Conservation (phyloP, 768 basidiomycete genomes). For the Suillus tomentosus region DNA sequence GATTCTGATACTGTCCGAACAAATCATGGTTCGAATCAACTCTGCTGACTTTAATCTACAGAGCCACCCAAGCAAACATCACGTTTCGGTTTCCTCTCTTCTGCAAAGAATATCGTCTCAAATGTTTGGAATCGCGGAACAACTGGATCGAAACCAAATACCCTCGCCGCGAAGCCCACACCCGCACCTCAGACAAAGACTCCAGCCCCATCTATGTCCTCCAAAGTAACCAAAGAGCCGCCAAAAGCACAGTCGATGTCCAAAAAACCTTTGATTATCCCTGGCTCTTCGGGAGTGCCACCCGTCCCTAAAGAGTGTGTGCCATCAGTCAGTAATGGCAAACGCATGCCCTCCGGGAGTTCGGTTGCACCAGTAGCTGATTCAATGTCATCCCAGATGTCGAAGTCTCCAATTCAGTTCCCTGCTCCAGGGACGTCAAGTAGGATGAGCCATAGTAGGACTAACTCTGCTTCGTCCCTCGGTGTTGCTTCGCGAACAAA, state of each 20-base stretch:
- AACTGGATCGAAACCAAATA: constrained; percentile 31
- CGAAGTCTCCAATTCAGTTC: constrained; percentile 25
- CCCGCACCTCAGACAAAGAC: constrained; percentile 11
- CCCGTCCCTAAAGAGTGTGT: constrained; percentile 9
- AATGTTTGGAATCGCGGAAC: constrained; percentile 72
- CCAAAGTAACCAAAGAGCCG: constrained; percentile 16
- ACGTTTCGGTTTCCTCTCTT: constrained; percentile 69
- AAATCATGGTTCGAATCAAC: constrained; percentile 3
- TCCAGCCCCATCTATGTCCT: neutral
- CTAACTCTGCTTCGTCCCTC: constrained; percentile 38
- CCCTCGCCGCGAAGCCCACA: constrained; percentile 31
- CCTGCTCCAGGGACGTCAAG: constrained; percentile 19
- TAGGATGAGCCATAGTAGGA: constrained; percentile 18
- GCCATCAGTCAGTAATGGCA: constrained; percentile 17
- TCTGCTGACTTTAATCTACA: constrained; percentile 30
- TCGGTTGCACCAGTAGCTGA: constrained; percentile 17
- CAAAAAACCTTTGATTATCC: constrained; percentile 24
- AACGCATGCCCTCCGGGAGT: constrained; percentile 22
- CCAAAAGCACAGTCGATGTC: constrained; percentile 12
- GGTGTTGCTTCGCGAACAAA: constrained; percentile 34
- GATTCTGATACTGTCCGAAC: constrained; percentile 33
- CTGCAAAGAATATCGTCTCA: constrained; percentile 68
- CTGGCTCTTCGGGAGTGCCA: constrained; percentile 26
- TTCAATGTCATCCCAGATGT: constrained; percentile 19
- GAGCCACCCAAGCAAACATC: constrained; percentile 42